phyloP scores from a whole-genome alignment of 2,329 filamentous ascomycete species.

The Penicillium sp. region DNA sequence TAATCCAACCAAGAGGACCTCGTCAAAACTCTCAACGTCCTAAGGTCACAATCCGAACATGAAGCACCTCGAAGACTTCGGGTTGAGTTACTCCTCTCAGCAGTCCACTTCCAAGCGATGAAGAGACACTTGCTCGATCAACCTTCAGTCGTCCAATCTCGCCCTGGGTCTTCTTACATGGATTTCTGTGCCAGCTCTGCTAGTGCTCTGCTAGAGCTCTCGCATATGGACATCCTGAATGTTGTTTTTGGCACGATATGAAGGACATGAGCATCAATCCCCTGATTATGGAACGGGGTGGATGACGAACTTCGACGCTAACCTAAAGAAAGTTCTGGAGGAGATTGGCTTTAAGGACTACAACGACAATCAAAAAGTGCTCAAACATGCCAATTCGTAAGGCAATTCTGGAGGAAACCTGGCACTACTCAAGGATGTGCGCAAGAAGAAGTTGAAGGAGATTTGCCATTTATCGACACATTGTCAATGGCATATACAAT shows the following conservation, averaged over 20 bases:
- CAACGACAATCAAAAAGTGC: not conserved
- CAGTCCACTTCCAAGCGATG: not conserved
- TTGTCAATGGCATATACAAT: not conserved
- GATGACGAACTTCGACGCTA: not conserved
- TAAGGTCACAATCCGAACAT: not conserved
- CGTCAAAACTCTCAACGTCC: not conserved
- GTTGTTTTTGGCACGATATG: not conserved
- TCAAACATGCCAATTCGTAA: not conserved
- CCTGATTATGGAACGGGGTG: not conserved
- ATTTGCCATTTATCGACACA: not conserved
- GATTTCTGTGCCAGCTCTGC: not conserved
- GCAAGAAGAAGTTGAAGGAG: not conserved
- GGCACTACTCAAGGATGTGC: not conserved
- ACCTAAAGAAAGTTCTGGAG: not conserved
- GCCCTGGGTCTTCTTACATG: not conserved
- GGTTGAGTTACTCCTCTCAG: not conserved
- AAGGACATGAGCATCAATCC: not conserved
- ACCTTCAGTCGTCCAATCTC: not conserved
- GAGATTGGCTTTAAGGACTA: not conserved
- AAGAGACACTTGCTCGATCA: not conserved
- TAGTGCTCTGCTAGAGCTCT: not conserved
- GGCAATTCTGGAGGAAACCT: not conserved
- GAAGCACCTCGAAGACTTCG: not conserved
- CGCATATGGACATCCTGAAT: not conserved
- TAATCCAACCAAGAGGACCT: not conserved